A percentile compares a stretch with the other conserved stretches of the same genome.
These are phyloP conservation scores for Hyaloscypha finlandica DNA, from an alignment of 495 filamentous ascomycete species.

Conservation along the genomic window DNA sequence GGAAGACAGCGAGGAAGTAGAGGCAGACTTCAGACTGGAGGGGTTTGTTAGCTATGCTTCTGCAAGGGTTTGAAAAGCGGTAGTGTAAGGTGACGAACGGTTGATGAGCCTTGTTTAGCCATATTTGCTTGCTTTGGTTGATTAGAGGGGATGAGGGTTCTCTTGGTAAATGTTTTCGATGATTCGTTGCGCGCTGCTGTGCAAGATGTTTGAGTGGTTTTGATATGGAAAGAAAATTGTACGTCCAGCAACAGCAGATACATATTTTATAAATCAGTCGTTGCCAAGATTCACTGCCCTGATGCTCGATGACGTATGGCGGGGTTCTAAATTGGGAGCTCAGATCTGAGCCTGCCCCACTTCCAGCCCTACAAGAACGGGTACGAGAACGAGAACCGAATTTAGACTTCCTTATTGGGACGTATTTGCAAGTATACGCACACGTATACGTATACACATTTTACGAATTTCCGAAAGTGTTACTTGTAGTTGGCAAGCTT, in stretches of 20 bases:
- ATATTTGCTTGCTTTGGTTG: slow-evolving; percentile 1
- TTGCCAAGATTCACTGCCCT: neutral
- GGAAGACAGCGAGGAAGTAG: slow-evolving; percentile 34
- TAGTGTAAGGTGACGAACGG: slow-evolving; percentile 2
- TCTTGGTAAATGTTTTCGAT: neutral
- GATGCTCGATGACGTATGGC: slow-evolving; percentile 4
- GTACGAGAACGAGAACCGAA: neutral
- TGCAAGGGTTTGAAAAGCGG: neutral
- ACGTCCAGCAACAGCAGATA: neutral
- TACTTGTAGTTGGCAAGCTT: too few species aligned
- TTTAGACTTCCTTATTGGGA: too few species aligned
- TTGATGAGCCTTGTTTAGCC: slow-evolving; percentile 15
- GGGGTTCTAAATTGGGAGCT: neutral
- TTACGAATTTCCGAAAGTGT: too few species aligned
- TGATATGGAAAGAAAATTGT: neutral
- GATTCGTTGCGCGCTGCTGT: neutral
- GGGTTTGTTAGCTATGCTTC: neutral
- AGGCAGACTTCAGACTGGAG: slow-evolving; percentile 29
- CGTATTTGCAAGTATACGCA: too few species aligned
- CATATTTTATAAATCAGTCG: neutral
- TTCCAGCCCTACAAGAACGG: neutral
- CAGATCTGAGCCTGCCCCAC: neutral
- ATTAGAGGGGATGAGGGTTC: neutral
- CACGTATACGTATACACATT: too few species aligned
- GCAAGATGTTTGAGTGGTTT: neutral